These are phyloP conservation scores for Solanum pinnatisectum DNA, from an alignment of 257 asterid genomes.

Conservation along the genomic window DNA sequence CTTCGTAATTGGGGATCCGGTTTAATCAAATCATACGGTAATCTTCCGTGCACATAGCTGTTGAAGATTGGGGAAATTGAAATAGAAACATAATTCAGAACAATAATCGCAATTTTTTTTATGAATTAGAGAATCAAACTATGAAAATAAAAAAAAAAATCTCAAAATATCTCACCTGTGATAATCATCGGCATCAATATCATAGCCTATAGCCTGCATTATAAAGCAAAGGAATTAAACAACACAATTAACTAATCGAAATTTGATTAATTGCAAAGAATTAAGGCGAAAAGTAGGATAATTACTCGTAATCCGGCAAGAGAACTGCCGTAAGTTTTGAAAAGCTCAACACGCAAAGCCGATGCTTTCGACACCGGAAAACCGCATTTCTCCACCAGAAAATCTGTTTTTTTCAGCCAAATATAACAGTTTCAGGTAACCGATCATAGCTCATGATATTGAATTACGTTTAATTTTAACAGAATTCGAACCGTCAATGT, in stretches of 20 bases:
- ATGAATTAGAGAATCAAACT: not conserved
- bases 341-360: slow-evolving; percentile 57
- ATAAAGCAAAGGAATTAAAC: not conserved
- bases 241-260: not conserved
- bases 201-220: slow-evolving; percentile 62
- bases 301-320: slow-evolving; percentile 86
- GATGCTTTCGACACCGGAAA: slow-evolving; percentile 54
- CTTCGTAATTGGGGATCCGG: slow-evolving; percentile 47
- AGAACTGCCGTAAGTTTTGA: slow-evolving; percentile 77
- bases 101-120: not conserved
- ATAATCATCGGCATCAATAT: slow-evolving; percentile 71
- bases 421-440: not conserved
- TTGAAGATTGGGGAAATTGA: not conserved
- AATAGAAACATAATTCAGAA: not conserved
- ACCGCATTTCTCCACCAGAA: slow-evolving; percentile 60
- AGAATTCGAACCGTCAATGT: slow-evolving; percentile 56
- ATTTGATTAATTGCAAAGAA: not conserved
- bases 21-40: slow-evolving; percentile 68
- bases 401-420: slow-evolving; percentile 25
- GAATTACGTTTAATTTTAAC: not conserved
- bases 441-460: not conserved
- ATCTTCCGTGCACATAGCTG: slow-evolving; percentile 87
- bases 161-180: slow-evolving; percentile 44
- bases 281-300: not conserved
- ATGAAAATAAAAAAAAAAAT: no score